A percentile compares a stretch with the other conserved stretches of the same genome.
phyloP scores from a whole-genome alignment of 495 filamentous ascomycete species.

The Trichodelitschia bisporula region DNA sequence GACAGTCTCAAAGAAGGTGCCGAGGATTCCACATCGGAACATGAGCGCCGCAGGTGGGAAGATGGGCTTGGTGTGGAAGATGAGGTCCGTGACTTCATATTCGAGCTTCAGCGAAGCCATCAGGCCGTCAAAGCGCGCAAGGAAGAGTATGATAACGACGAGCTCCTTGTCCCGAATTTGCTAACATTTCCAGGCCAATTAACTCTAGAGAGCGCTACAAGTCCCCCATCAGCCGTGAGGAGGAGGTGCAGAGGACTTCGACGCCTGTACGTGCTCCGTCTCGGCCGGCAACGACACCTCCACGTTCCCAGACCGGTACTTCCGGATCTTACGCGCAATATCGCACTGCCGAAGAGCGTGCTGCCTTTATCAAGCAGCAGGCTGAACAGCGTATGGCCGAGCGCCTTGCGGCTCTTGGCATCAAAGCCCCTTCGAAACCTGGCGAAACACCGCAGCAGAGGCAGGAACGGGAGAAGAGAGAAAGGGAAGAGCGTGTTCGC shows the following conservation, averaged over 20 bases:
- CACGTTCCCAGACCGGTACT: constrained; percentile 19
- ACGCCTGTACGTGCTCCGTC: too few relatives aligned
- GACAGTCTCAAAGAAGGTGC: constrained; percentile 63
- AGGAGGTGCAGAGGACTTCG: too few relatives aligned
- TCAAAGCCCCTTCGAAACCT: constrained; percentile 38
- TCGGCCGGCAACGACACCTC: constrained; percentile 15
- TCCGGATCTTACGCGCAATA: constrained; percentile 47
- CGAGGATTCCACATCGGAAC: constrained; percentile 46
- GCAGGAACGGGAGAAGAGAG: constrained; percentile 66
- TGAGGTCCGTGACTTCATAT: constrained; percentile 91
- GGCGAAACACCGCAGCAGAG: constrained; percentile 66
- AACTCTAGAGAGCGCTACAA: too few relatives aligned
- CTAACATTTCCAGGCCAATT: too few relatives aligned
- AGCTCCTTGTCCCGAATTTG: too few relatives aligned
- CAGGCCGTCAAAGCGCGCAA: constrained; percentile 46
- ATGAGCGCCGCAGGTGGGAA: constrained; percentile 87
- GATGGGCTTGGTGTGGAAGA: constrained; percentile 93
- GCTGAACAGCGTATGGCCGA: constrained; percentile 97
- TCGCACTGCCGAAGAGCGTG: constrained; percentile 75
- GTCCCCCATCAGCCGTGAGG: constrained; percentile 4
- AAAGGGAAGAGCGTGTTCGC: constrained; percentile 59
- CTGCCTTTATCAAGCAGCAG: constrained; percentile 89
- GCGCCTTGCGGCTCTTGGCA: constrained; percentile 73
- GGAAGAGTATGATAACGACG: too few relatives aligned
- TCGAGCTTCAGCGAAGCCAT: constrained; percentile 69